Base-by-base conservation (phyloP, 2,329 filamentous ascomycete species). In the Penicillium sp. region DNA sequence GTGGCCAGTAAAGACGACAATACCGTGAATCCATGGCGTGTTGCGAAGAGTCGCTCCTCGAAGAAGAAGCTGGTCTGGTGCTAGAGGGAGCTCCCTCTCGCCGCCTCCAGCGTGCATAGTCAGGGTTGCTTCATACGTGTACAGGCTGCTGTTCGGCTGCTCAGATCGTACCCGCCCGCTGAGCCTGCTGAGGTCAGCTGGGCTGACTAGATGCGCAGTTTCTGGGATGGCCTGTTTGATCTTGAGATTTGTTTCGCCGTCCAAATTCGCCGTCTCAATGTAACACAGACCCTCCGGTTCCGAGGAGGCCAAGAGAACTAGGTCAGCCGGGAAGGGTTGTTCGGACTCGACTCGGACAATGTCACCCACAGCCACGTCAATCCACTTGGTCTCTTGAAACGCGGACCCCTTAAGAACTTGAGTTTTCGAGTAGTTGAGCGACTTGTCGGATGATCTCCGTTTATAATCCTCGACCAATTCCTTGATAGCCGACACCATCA, bases 261-360 rank as follows among this genome's bases (percentile, higher is more conserved):
- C 95, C 62, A 99, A 83, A 75, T 99, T 99, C 26, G 95, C 94
- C 2, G 95, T 99, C 80, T 99, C 95, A 73, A 99, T 98, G 76
- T 99, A 99, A 79, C 95, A 99, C 60, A 99, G 82, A 70, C 95
- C 95, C 81, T 99, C 95, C 1, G 95, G 96, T 76, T 99, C 96
- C 7, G 95, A 98, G 72, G 92, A 96, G 8, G 95, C 93, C 60
- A 99, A 82, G 29, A 99, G 84, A 5, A 98, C 92, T 67, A 99
- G 79, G 78, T 99, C 95, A 44, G 95, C 93, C 0, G 95, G 95
- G 73, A 99, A 98, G 0, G 95, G 90, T 74, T 97, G 89, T 75
- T 99, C 96, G 0, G 93, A 97, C 74, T 98, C 89, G 61, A 99
- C 93, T 21, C 93, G 88, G 52, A 99, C 83, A 67, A 98, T 91